phyloP scores from a whole-genome alignment of 768 basidiomycete species.

The Rhodotorula diobovata region DNA sequence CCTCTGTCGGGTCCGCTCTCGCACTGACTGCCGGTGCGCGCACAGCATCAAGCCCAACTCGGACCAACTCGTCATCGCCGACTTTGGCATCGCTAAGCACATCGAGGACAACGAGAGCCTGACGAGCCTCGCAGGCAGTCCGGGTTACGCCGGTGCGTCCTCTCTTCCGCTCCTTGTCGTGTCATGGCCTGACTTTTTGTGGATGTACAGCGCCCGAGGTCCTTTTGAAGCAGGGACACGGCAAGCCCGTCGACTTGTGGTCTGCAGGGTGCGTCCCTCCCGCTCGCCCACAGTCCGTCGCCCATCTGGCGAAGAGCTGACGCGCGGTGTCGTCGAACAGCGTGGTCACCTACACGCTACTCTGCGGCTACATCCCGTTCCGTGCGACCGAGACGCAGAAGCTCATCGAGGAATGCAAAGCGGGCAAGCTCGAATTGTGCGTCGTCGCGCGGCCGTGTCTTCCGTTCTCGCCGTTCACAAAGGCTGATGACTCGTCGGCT shows the following conservation, averaged over 20 bases:
- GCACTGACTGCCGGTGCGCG: accelerated
- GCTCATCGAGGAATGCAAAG: slow-evolving; percentile 76
- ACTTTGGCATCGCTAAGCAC: slow-evolving; percentile 74
- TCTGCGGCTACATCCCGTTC: slow-evolving; percentile 87
- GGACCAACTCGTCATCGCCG: slow-evolving; percentile 88
- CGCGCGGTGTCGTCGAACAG: slow-evolving; percentile 50
- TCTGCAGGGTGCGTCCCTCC: slow-evolving; percentile 65
- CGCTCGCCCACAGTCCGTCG: not conserved
- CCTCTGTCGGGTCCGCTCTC: not conserved
- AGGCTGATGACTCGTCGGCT: not conserved
- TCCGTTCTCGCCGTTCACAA: too few relatives aligned
- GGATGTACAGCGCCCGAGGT: slow-evolving; percentile 79
- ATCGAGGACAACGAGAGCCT: slow-evolving; percentile 44
- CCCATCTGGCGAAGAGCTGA: not conserved
- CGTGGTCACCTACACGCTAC: slow-evolving; percentile 85
- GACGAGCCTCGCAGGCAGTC: slow-evolving; percentile 45
- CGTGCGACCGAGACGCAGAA: slow-evolving; percentile 71
- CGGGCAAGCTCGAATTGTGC: slow-evolving; percentile 71
- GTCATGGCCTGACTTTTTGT: slow-evolving; percentile 49
- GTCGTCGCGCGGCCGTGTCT: not conserved
- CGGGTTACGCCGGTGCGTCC: slow-evolving; percentile 37
- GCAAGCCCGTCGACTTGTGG: slow-evolving; percentile 92
- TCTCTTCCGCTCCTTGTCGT: accelerated
- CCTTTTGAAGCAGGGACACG: slow-evolving; percentile 55
- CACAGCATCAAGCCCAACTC: slow-evolving; percentile 48